Conservation (phyloP, 1,139 yeast species). For the Geotrichum aggregatum region DNA sequence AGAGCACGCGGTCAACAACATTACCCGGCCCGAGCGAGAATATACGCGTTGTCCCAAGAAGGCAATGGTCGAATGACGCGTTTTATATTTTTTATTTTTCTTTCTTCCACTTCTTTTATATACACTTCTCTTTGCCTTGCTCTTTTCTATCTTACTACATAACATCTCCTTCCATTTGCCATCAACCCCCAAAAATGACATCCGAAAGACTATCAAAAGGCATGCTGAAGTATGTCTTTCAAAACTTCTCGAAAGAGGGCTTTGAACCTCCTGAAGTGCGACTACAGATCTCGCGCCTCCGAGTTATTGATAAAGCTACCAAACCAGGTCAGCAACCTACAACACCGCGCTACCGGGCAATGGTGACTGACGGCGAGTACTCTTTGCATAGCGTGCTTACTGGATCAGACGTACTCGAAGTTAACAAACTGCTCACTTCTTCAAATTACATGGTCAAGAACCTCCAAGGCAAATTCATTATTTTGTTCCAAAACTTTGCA, state of each 20-base stretch:
- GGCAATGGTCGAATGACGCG: not conserved
- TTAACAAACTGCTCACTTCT: constrained; percentile 9
- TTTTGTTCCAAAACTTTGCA: constrained; percentile 1
- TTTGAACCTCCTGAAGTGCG: constrained; percentile 12
- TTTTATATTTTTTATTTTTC: constrained; percentile 1
- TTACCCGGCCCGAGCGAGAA: constrained; percentile 14
- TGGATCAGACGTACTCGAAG: not conserved
- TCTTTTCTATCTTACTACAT: not conserved
- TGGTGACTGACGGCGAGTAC: constrained; percentile 14
- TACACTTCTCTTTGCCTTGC: not conserved
- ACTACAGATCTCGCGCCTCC: constrained; percentile 4
- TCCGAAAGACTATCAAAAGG: constrained; percentile 13
- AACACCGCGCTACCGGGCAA: not conserved
- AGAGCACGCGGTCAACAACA: constrained; percentile 1
- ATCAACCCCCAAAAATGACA: constrained; percentile 7
- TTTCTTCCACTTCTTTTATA: constrained; percentile 3
- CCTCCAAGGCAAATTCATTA: constrained; percentile 3
- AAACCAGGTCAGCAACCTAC: not conserved
- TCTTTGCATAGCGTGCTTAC: constrained; percentile 10
- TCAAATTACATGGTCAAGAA: constrained; percentile 6
- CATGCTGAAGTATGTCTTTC: constrained; percentile 10
- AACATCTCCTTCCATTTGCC: not conserved
- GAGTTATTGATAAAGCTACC: constrained; percentile 12
- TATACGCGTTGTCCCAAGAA: constrained; percentile 5
- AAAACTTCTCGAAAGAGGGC: not conserved